phyloP scores from a whole-genome alignment of 108 stramenopile genomes.

The Pseudonitzschia pungens region DNA sequence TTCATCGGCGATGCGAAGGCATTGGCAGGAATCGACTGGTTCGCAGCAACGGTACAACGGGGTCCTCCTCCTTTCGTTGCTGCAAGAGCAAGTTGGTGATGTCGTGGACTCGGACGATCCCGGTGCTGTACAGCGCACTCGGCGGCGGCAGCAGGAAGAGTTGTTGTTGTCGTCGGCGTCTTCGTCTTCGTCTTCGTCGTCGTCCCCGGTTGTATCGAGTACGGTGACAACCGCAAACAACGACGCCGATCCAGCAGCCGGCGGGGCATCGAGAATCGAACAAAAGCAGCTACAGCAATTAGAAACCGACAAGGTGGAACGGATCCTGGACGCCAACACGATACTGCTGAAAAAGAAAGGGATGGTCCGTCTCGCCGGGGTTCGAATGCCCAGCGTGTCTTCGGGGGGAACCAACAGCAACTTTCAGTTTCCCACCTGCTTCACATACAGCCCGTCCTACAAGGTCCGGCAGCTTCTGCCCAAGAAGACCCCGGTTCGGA shows the following conservation, averaged over 20 bases:
- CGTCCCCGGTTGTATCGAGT: background rate
- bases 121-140: background rate
- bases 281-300: background rate
- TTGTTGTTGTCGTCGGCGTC: background rate
- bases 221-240: background rate
- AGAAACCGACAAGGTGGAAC: constrained; percentile 43
- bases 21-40: background rate
- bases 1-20: background rate
- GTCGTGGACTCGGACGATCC: background rate
- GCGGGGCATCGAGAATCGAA: background rate
- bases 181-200: background rate
- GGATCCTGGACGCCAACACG: constrained; percentile 53
- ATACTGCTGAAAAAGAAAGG: constrained; percentile 48
- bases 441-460: constrained; percentile 37
- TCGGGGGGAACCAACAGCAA: background rate
- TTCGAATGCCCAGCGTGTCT: constrained; percentile 36
- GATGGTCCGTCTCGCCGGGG: constrained; percentile 41
- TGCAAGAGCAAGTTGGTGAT: background rate
- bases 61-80: background rate
- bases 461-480: constrained; percentile 53
- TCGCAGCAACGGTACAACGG: background rate
- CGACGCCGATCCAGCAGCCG: background rate
- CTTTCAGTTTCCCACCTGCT: constrained; percentile 48
- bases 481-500: constrained; percentile 13
- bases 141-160: background rate